A percentile compares a stretch with the other conserved stretches of the same genome.
Conservation (phyloP, 371 early-diverging fungal genomes). For the Batkoa obscura region DNA sequence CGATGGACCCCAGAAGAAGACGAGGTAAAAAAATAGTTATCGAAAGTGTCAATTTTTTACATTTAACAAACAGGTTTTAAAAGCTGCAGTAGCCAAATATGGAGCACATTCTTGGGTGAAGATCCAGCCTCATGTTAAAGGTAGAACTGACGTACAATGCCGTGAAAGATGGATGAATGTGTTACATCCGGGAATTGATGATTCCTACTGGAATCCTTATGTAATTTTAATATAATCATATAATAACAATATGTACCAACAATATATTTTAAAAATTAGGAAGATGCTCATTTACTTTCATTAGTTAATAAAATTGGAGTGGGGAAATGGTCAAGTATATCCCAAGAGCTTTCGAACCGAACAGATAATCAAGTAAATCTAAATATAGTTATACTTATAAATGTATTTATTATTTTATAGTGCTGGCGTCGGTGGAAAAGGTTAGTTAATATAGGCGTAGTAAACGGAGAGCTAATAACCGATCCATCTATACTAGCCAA, state of each 20-base stretch:
- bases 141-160: conserved; percentile 73
- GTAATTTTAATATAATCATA: conserved; percentile 10
- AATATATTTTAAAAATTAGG: conserved; percentile 6
- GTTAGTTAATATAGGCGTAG: neutral
- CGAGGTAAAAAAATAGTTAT: conserved; percentile 11
- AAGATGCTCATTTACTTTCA: conserved; percentile 19
- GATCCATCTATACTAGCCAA: neutral
- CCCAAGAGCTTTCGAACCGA: conserved; percentile 19
- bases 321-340: conserved; percentile 30
- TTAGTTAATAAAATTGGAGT: conserved; percentile 22
- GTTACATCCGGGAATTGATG: conserved; percentile 35
- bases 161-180: conserved; percentile 68
- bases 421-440: conserved; percentile 27
- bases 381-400: neutral
- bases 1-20: conserved; percentile 65
- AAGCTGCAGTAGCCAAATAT: conserved; percentile 35
- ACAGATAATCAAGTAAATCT: conserved; percentile 30
- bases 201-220: conserved; percentile 29
- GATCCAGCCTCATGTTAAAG: conserved; percentile 42
- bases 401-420: neutral
- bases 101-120: conserved; percentile 59
- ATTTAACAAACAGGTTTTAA: conserved; percentile 19
- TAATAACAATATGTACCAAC: neutral
- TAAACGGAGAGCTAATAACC: neutral
- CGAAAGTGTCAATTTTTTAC: neutral